These are phyloP conservation scores for Auricularia auricula-judae DNA, from an alignment of 768 basidiomycete genomes.

Conservation along the genomic window DNA sequence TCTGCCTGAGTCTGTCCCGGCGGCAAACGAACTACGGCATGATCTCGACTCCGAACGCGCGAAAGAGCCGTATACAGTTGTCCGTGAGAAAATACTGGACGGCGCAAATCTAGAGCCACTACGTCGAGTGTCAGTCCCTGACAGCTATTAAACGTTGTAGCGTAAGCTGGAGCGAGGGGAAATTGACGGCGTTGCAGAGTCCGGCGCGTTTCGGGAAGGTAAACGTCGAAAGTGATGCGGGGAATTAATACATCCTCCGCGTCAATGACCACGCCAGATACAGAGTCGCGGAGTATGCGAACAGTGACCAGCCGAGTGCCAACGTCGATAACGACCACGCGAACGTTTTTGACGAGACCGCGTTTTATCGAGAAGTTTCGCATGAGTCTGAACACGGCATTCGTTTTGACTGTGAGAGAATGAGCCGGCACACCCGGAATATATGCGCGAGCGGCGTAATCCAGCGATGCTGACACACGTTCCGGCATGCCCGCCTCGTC, in stretches of 20 bases:
- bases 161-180: neutral
- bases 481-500: conserved; percentile 10
- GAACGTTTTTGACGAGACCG: conserved; percentile 30
- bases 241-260: conserved; percentile 18
- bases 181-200: conserved; percentile 7
- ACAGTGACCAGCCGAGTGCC: conserved; percentile 14
- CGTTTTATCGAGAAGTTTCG: conserved; percentile 26
- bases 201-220: neutral
- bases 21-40: neutral
- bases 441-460: conserved; percentile 16
- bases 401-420: conserved; percentile 20
- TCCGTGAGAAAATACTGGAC: conserved; percentile 8
- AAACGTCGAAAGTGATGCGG: conserved; percentile 15
- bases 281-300: conserved; percentile 12
- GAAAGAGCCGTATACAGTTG: conserved; percentile 9
- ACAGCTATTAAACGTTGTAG: conserved; percentile 10
- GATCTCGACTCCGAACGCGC: conserved; percentile 1
- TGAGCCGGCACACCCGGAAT: conserved; percentile 5
- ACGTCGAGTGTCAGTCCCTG: conserved; percentile 9
- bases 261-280: conserved; percentile 5
- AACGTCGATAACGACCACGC: conserved; percentile 22
- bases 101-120: conserved; percentile 4
- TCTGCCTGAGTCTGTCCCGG: too few species aligned
- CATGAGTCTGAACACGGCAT: conserved; percentile 23
- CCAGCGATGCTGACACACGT: conserved; percentile 13